These are phyloP conservation scores for Rhamnella rubrinervis DNA, from an alignment of 331 rosid species.

Conservation along the genomic window DNA sequence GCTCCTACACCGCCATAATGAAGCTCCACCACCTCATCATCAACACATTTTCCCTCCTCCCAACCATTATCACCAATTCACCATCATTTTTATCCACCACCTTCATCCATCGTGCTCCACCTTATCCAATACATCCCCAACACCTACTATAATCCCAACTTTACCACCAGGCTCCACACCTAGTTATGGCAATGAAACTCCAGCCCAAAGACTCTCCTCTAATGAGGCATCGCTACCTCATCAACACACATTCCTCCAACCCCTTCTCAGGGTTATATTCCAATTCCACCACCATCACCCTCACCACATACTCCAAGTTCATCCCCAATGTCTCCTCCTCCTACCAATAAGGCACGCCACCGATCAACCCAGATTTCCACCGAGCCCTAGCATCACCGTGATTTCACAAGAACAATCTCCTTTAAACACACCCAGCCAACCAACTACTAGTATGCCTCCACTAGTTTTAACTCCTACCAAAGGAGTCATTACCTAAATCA, in stretches of 20 bases:
- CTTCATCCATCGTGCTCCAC: neutral
- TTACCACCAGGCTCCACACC: neutral
- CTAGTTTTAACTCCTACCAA: neutral
- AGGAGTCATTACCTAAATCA: neutral
- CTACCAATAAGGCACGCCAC: constrained; percentile 4
- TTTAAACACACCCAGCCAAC: neutral
- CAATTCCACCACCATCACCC: neutral
- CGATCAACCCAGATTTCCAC: neutral
- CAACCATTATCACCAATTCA: neutral
- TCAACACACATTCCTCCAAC: neutral
- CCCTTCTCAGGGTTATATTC: too few relatives aligned
- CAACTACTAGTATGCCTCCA: neutral
- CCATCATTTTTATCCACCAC: neutral
- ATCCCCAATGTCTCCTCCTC: neutral
- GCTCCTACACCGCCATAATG: neutral
- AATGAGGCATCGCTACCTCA: neutral
- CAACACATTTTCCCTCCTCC: neutral
- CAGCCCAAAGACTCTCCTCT: neutral
- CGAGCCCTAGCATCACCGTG: too few relatives aligned
- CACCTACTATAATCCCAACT: neutral
- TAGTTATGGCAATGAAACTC: neutral
- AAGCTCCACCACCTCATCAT: neutral
- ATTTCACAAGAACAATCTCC: too few relatives aligned
- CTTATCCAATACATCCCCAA: neutral
- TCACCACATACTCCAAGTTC: neutral